Conservation (phyloP, 257 asterid species). For the Fraxinus americana region DNA sequence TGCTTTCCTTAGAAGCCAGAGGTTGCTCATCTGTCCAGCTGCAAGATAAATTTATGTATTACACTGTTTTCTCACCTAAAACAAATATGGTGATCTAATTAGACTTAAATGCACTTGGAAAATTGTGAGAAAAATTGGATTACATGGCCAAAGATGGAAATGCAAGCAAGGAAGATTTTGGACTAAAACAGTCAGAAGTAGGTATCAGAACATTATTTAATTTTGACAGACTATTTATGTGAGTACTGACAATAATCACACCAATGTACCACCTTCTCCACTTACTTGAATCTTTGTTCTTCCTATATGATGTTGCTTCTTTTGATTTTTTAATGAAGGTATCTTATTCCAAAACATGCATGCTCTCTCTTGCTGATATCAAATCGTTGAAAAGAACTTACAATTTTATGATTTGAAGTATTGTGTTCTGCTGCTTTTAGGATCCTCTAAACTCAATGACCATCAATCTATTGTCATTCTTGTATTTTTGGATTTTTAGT, state of each 20-base stretch:
- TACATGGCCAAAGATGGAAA: background rate
- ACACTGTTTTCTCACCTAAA: background rate
- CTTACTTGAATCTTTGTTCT: background rate
- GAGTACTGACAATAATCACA: background rate
- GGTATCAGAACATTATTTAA: background rate
- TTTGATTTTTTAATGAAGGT: background rate
- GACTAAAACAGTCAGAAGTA: background rate
- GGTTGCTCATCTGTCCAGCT: background rate
- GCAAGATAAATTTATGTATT: background rate
- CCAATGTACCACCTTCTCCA: background rate
- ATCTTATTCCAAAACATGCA: background rate
- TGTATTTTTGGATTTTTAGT: no score
- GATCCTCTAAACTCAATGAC: constrained; percentile 59
- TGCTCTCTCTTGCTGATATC: background rate
- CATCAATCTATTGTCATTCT: constrained; percentile 12
- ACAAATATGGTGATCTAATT: background rate
- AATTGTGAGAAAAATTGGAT: background rate
- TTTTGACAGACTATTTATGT: background rate
- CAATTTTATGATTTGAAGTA: constrained; percentile 8
- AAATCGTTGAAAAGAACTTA: background rate
- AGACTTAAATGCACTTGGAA: constrained; percentile 2
- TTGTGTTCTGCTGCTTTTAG: constrained; percentile 33
- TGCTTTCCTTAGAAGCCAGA: background rate
- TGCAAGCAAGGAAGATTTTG: background rate
- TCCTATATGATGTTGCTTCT: background rate